A percentile compares a stretch with the other conserved stretches of the same genome.
phyloP scores from a whole-genome alignment of 106 monocot species.

The Triglochin maritima region DNA sequence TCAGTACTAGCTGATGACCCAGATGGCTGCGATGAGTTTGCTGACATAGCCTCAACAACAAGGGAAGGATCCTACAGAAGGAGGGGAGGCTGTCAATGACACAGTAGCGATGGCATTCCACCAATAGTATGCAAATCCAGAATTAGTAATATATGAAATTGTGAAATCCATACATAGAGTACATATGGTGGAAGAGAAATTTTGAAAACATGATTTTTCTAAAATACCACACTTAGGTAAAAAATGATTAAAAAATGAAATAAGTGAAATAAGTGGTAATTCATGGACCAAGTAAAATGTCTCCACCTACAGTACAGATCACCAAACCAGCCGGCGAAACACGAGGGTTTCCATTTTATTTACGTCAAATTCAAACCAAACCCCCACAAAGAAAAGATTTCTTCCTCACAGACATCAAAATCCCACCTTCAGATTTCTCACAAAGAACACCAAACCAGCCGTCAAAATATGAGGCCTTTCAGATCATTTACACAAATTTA shows the following conservation, averaged over 20 bases:
- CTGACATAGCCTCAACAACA: background rate
- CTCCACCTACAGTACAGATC: background rate
- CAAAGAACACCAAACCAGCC: background rate
- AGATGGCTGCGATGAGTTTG: background rate
- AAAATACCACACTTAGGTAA: background rate
- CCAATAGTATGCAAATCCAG: background rate
- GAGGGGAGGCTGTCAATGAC: too few relatives aligned
- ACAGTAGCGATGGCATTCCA: too few relatives aligned
- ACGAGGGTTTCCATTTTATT: background rate
- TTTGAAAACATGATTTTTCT: background rate
- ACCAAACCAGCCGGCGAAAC: background rate
- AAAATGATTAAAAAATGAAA: background rate
- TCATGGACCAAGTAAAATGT: background rate
- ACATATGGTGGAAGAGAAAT: background rate
- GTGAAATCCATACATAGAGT: background rate
- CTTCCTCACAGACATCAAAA: background rate
- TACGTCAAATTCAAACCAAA: too few relatives aligned
- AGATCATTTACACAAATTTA: too few relatives aligned
- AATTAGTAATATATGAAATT: background rate
- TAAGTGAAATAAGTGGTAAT: background rate
- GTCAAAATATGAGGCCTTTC: background rate
- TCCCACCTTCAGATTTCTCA: too few relatives aligned
- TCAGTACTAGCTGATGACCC: constrained; percentile 6
- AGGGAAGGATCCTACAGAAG: constrained; percentile 4
- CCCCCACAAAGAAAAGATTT: background rate